phyloP scores from a whole-genome alignment of 2,329 filamentous ascomycete genomes.

The Cladosporium sp. region DNA sequence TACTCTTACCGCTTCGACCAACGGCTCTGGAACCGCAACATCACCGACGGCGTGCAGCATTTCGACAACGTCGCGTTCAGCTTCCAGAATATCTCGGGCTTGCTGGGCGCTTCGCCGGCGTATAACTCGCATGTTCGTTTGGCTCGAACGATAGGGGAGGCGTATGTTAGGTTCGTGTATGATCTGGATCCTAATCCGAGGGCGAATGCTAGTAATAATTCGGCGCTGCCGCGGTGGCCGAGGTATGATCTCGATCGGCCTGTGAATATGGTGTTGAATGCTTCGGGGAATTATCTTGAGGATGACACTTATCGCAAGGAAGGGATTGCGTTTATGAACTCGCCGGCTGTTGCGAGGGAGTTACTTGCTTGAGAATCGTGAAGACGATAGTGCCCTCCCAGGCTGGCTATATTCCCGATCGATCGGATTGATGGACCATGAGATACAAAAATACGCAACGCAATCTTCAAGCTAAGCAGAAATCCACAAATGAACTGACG shows the following conservation, averaged over 20 bases:
- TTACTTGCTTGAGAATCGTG: slow-evolving; percentile 9
- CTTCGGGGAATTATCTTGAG: slow-evolving; percentile 49
- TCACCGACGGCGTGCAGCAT: slow-evolving; percentile 49
- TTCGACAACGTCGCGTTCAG: slow-evolving; percentile 55
- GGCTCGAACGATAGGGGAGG: slow-evolving; percentile 41
- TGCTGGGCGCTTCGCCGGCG: slow-evolving; percentile 49
- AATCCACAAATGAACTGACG: too few species aligned
- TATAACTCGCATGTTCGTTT: slow-evolving; percentile 44
- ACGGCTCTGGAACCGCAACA: slow-evolving; percentile 45
- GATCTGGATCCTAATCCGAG: slow-evolving; percentile 47
- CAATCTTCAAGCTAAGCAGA: too few species aligned
- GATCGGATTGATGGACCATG: not conserved
- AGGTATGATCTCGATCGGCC: slow-evolving; percentile 43
- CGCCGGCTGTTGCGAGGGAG: slow-evolving; percentile 7
- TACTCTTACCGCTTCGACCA: slow-evolving; percentile 57
- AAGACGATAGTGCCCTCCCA: not conserved
- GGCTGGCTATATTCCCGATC: not conserved
- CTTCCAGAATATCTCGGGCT: slow-evolving; percentile 54
- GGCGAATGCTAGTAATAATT: slow-evolving; percentile 19
- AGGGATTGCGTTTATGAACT: slow-evolving; percentile 50
- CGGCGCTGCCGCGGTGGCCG: slow-evolving; percentile 46
- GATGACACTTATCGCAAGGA: slow-evolving; percentile 52
- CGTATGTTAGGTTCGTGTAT: slow-evolving; percentile 50
- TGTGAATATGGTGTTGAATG: slow-evolving; percentile 52
- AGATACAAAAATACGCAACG: not conserved